Evolutionary conservation across 139 green algal genomes (phyloP).

Genomic region (Pseudopediastrum boryanum): DNA sequence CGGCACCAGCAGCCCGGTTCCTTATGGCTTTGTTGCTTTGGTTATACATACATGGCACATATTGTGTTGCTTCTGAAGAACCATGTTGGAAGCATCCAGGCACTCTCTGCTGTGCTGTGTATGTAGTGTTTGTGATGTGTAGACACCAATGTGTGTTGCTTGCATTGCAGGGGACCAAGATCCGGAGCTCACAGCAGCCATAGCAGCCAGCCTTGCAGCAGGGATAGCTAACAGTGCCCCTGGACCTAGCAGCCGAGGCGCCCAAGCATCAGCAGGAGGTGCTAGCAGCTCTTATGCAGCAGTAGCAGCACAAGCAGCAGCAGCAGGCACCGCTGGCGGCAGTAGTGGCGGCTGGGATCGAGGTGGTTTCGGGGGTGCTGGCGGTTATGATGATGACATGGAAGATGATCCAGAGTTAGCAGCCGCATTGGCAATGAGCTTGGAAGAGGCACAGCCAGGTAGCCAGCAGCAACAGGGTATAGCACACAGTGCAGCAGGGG

Average conservation of each 20-base stretch:
- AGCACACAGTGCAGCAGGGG: background rate
- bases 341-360: background rate
- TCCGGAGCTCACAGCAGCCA: slow-evolving; percentile 65
- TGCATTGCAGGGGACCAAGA: slow-evolving; percentile 47
- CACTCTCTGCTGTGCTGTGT: background rate
- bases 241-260: slow-evolving; percentile 7
- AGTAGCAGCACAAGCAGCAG: background rate
- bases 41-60: background rate
- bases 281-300: background rate
- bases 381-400: slow-evolving; percentile 1
- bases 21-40: background rate
- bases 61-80: background rate
- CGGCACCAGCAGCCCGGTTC: background rate
- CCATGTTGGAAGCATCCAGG: background rate
- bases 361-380: background rate
- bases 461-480: background rate
- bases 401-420: slow-evolving; percentile 64
- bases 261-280: slow-evolving; percentile 8
- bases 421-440: slow-evolving; percentile 66
- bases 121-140: background rate
- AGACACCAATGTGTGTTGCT: background rate
- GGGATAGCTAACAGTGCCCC: background rate
- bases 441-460: slow-evolving; percentile 40
- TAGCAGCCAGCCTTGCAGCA: slow-evolving; percentile 64
- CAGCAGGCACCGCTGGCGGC: background rate